phyloP scores from a whole-genome alignment of 768 basidiomycete species.

The Trametes cinnabarina region DNA sequence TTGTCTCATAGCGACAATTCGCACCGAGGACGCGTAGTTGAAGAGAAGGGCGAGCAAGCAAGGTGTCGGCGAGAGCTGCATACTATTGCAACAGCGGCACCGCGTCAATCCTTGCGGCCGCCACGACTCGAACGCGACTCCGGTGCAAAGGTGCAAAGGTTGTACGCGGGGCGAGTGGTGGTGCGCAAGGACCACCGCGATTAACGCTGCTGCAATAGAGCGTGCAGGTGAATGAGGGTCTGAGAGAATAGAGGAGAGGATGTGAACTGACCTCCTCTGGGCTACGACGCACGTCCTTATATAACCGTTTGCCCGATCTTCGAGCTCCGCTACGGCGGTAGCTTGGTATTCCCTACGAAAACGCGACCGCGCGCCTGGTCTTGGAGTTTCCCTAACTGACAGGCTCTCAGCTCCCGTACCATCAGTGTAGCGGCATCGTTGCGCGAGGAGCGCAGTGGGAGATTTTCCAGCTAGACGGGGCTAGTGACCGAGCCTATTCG shows the following conservation, averaged over 20 bases:
- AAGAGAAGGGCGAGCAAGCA: too few species aligned
- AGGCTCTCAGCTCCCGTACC: constrained; percentile 1
- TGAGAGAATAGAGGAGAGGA: not conserved
- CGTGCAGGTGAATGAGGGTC: not conserved
- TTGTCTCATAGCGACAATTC: too few species aligned
- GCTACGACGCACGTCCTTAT: not conserved
- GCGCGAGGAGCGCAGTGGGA: constrained; percentile 2
- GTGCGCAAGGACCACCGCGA: constrained; percentile 9
- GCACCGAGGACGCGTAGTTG: too few species aligned
- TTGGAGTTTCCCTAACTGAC: not conserved
- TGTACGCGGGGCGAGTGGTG: constrained; percentile 6
- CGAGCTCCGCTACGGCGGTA: not conserved
- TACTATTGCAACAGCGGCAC: constrained; percentile 1
- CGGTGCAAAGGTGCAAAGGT: constrained; percentile 5
- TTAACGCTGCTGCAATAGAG: constrained; percentile 4
- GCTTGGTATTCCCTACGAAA: not conserved
- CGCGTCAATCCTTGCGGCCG: constrained; percentile 21
- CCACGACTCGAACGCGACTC: constrained; percentile 14
- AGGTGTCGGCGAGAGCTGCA: not conserved
- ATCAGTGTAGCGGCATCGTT: not conserved
- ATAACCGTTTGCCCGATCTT: not conserved
- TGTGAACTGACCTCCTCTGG: not conserved
- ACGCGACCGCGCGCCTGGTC: not conserved
- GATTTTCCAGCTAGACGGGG: not conserved
- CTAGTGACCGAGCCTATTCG: not conserved